Percentiles rank a stretch among this genome's conserved stretches.
These are phyloP conservation scores for Entamoeba invadens DNA, from an alignment of 208 protist genomes.

Conservation along the genomic window DNA sequence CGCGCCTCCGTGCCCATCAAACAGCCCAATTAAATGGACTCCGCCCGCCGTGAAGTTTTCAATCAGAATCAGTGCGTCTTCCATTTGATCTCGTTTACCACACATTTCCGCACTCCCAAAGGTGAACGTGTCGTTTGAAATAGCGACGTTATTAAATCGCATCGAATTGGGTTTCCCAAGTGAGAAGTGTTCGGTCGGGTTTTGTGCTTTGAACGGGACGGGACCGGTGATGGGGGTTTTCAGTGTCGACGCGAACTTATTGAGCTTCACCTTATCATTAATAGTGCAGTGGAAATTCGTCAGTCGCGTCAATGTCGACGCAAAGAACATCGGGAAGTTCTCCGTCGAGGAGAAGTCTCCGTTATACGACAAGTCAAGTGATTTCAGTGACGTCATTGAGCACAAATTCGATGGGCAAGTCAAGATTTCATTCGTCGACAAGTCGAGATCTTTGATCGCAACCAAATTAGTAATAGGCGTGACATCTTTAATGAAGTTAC, in stretches of 20 bases:
- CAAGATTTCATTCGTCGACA: background rate
- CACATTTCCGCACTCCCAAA: background rate
- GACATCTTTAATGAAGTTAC: background rate
- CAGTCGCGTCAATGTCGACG: background rate
- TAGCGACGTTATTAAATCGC: background rate
- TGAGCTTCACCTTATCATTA: background rate
- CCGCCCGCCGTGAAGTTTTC: background rate
- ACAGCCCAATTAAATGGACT: background rate
- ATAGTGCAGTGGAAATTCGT: background rate
- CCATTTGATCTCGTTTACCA: background rate
- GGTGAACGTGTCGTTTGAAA: background rate
- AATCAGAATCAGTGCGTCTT: background rate
- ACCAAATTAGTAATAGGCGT: background rate
- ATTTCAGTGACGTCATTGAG: background rate
- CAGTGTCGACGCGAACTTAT: background rate
- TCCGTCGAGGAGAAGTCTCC: background rate
- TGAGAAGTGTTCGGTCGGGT: background rate
- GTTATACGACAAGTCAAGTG: background rate
- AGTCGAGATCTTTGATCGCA: background rate
- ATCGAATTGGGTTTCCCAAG: background rate
- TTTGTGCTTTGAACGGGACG: background rate
- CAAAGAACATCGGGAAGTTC: background rate
- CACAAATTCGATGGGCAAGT: background rate
- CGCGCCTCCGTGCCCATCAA: constrained; percentile 16
- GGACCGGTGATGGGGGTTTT: background rate